Base-by-base conservation (phyloP, 306 rosid genomes). In the Malus domestica region DNA sequence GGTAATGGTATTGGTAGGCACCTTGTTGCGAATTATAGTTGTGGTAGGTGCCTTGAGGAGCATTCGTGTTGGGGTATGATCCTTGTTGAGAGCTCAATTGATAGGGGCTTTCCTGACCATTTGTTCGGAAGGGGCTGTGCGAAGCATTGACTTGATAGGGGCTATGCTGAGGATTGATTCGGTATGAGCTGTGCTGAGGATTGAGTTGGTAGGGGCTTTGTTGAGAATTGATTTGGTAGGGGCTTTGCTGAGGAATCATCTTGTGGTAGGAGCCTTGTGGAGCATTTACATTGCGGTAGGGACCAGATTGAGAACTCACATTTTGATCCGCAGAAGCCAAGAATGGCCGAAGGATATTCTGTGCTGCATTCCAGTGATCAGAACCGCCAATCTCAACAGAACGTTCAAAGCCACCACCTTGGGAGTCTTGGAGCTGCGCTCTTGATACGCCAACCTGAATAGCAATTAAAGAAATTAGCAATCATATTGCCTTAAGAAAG, bases 391-490 rank as follows among this genome's bases (percentile, higher is more conserved):
- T 82, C 42, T 77, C 79, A 29, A 52, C 60, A 38, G 22, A 42
- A 33, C 46, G 25, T 38, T 78, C 82, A 32, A 71, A 54, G 52
- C 72, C 54, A 67, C 71, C 66, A 35, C 46, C n/a, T 0, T 78
- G 70, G 42, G 70, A 63, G 42, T 82, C 77, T 22, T 69, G 82
- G 76, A 40, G 60, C 61, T 74, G 78, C 51, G 54, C 45, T 71
- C 72, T 71, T 40, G 86, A 62, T 67, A 61, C 68, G 18, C 62
- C 54, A 76, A 71, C 72, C 86, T 83, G 80, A 79, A 60, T 30
- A 49, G 20, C 40, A 75, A 67, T 73, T 16, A 19, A 65, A 22
- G 32, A 22, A 25, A 54, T 57, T 32, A 25, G 38, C 22, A 65
- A 73, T 49, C 55, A n/a, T 30, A 33, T 30, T 51, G 16, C 42